A percentile compares a stretch with the other conserved stretches of the same genome.
phyloP scores from a whole-genome alignment of 495 filamentous ascomycete genomes.

The Trichocladium uniseriatum region DNA sequence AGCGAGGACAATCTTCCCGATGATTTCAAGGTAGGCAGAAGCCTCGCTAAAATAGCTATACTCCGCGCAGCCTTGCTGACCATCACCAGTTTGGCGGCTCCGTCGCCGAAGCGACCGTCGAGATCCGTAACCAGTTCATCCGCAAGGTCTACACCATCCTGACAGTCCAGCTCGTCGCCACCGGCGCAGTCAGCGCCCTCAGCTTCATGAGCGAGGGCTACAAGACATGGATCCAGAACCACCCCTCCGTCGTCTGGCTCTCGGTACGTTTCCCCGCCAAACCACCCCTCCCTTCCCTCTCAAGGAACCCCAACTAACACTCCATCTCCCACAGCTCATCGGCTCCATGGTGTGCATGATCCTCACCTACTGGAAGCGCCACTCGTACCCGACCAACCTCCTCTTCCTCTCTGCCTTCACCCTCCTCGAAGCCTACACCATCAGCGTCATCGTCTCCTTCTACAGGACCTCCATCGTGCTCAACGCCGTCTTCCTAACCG shows the following conservation, averaged over 20 bases:
- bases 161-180: slow-evolving; percentile 81
- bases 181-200: slow-evolving; percentile 68
- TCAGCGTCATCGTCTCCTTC: slow-evolving; percentile 84
- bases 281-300: neutral
- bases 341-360: slow-evolving; percentile 73
- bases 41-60: no score
- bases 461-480: slow-evolving; percentile 75
- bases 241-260: slow-evolving; percentile 76
- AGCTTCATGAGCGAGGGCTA: slow-evolving; percentile 76
- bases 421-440: slow-evolving; percentile 81
- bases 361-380: slow-evolving; percentile 95
- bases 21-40: slow-evolving; percentile 91
- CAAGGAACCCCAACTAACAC: neutral
- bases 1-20: slow-evolving; percentile 88
- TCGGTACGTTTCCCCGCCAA: slow-evolving; percentile 39
- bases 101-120: slow-evolving; percentile 84
- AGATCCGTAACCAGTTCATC: slow-evolving; percentile 95
- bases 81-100: slow-evolving; percentile 72
- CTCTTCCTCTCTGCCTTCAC: slow-evolving; percentile 91
- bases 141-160: slow-evolving; percentile 59
- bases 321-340: slow-evolving; percentile 42
- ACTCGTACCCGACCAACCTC: slow-evolving; percentile 91
- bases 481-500: slow-evolving; percentile 81
- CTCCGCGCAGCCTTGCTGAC: slow-evolving; percentile 1
- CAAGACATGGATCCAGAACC: slow-evolving; percentile 76